Conservation (phyloP, 1,284 basidiomycete species). For the Cutaneotrichosporon sp. region DNA sequence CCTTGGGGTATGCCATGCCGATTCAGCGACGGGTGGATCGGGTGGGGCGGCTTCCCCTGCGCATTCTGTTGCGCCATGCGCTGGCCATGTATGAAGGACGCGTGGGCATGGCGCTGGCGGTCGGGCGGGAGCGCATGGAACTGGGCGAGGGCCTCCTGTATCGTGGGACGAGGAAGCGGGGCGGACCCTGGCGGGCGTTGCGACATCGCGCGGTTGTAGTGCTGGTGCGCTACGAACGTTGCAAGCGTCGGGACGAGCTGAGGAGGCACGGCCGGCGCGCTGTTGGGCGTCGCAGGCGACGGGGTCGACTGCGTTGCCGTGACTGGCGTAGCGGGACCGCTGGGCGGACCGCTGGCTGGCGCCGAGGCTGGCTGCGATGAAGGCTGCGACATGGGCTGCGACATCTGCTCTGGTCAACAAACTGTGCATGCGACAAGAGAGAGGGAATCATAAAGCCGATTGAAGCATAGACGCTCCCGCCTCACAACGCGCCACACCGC, state of each 20-base stretch:
- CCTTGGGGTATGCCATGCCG: background rate
- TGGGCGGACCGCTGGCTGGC: background rate
- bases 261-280: constrained; percentile 1
- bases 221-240: constrained; percentile 13
- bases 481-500: constrained; percentile 28
- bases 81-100: constrained; percentile 17
- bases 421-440: constrained; percentile 3
- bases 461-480: constrained; percentile 41
- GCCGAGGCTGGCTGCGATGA: background rate
- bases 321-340: background rate
- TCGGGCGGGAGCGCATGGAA: constrained; percentile 21
- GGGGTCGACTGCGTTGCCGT: background rate
- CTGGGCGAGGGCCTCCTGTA: background rate
- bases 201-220: background rate
- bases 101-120: constrained; percentile 23
- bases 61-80: constrained; percentile 15
- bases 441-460: constrained; percentile 50
- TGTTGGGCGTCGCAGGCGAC: background rate
- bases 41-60: background rate
- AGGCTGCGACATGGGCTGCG: constrained; percentile 19
- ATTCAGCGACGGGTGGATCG: constrained; percentile 12
- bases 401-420: constrained; percentile 29
- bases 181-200: too few species aligned
- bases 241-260: constrained; percentile 11
- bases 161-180: constrained; percentile 1